phyloP scores from a whole-genome alignment of 805 yeast genomes.

The Saccharomycopsis malanga region DNA sequence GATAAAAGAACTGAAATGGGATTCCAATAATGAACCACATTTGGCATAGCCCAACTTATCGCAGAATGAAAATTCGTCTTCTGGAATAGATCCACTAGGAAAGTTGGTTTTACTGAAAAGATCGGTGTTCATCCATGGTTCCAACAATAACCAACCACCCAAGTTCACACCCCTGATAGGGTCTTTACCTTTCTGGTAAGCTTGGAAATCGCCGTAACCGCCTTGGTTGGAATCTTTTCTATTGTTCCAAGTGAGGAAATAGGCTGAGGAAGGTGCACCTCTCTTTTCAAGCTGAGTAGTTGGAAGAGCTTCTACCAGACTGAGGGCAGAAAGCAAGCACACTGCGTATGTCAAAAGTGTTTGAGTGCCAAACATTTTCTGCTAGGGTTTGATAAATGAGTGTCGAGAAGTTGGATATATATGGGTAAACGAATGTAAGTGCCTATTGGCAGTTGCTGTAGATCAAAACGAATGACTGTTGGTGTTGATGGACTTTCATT shows the following conservation, averaged over 20 bases:
- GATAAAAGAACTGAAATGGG: constrained; percentile 54
- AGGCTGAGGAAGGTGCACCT: not conserved
- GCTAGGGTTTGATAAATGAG: no score
- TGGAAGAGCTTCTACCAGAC: not conserved
- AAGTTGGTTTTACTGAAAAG: constrained; percentile 38
- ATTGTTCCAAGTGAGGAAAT: not conserved
- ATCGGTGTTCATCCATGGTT: constrained; percentile 65
- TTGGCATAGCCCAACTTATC: constrained; percentile 40
- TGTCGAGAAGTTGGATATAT: no score
- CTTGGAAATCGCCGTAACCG: not conserved
- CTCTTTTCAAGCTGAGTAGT: not conserved
- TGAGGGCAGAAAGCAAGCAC: no score
- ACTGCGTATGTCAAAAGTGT: no score
- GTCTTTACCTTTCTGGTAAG: not conserved
- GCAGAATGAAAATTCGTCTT: constrained; percentile 55
- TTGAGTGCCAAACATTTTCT: no score
- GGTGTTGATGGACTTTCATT: no score
- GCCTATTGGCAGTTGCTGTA: no score
- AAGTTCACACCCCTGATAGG: constrained; percentile 41
- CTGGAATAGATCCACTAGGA: constrained; percentile 38
- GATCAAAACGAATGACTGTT: no score
- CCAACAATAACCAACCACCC: constrained; percentile 71
- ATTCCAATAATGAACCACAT: constrained; percentile 36
- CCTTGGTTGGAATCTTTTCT: not conserved
- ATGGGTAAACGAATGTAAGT: no score